Evolutionary conservation across 768 basidiomycete species (phyloP), one percentile per base, ranked within the genome.

Genomic region (Psilocybe tampanensis): DNA sequence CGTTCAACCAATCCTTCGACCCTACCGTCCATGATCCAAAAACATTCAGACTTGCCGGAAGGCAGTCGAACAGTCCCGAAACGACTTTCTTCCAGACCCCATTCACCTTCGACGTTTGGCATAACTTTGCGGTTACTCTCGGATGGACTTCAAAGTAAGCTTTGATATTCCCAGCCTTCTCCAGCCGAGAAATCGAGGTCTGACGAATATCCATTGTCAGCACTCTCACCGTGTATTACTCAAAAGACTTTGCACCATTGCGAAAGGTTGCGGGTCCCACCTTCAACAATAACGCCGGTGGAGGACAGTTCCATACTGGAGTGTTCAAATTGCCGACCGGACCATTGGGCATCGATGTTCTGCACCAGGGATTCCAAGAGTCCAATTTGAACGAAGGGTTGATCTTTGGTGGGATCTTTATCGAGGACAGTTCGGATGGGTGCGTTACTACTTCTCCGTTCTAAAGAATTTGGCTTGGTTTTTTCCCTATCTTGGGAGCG

Each of bases 221-320:
- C 50, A 32, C 51, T 12, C 53, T 61, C 18, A 58, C 56, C 0
- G 60, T 62, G 2, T 62, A 62, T 23, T 62, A 62, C 47, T 62
- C 60, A 3, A 58, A 59, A 47, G 60, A 45, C 1, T 36, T 52
- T 17, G 56, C 56, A 2, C 54, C 57, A 0, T 29, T 62, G 23
- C 45, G 59, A 24, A 47, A 33, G 21, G 60, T 61, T 39, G 57
- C 60, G 1, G 56, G 56, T 5, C 60, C 57, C 8, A 44, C 47
- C 6, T 55, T 55, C 49, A 62, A 62, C 33, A 42, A 62, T 8
- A 62, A 62, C 36, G 47, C 54, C 1, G 60, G 56, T 2, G 56
- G 60, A 9, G 60, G 60, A 12, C 60, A 62, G 33, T 62, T 62
- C 50, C 60, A 62, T 21, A 52, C 57, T 15, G 60, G 60, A 15